phyloP scores from a whole-genome alignment of 768 basidiomycete species.

The Zangia roseola region DNA sequence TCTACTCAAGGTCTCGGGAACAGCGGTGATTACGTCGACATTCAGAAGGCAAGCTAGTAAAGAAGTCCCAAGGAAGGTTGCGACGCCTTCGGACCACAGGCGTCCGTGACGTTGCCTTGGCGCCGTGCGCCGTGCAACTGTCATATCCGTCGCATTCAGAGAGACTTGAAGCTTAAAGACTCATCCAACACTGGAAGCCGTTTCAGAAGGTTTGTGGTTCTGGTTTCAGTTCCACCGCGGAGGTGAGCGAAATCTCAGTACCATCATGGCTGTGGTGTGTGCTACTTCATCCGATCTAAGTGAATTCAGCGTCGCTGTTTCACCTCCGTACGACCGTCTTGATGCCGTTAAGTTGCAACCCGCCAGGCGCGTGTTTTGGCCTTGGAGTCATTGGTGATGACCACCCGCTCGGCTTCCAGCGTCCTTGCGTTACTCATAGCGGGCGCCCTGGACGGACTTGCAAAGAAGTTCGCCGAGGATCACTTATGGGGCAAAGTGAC shows the following conservation, averaged over 20 bases:
- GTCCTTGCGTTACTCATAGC: background rate
- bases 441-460: constrained; percentile 9
- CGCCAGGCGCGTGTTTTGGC: constrained; percentile 4
- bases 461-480: constrained; percentile 10
- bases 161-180: background rate
- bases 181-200: background rate
- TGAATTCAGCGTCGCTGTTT: constrained; percentile 4
- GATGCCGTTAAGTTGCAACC: constrained; percentile 20
- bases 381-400: background rate
- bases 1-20: background rate
- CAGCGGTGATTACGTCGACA: constrained; percentile 17
- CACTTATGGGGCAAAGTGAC: constrained; percentile 2
- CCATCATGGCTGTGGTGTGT: background rate
- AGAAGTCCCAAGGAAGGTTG: constrained; percentile 18
- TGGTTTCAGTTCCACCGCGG: background rate
- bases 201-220: background rate
- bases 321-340: constrained; percentile 12
- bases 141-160: background rate
- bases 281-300: constrained; percentile 1
- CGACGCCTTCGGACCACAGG: constrained; percentile 17
- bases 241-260: constrained; percentile 2
- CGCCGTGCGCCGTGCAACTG: background rate
- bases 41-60: constrained; percentile 12
- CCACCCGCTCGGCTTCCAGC: constrained; percentile 20
- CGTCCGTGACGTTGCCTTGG: background rate